A percentile compares a stretch with the other conserved stretches of the same genome.
These are phyloP conservation scores for Rutstroemia sp. DNA, from an alignment of 2,329 filamentous ascomycete species.

Conservation along the genomic window DNA sequence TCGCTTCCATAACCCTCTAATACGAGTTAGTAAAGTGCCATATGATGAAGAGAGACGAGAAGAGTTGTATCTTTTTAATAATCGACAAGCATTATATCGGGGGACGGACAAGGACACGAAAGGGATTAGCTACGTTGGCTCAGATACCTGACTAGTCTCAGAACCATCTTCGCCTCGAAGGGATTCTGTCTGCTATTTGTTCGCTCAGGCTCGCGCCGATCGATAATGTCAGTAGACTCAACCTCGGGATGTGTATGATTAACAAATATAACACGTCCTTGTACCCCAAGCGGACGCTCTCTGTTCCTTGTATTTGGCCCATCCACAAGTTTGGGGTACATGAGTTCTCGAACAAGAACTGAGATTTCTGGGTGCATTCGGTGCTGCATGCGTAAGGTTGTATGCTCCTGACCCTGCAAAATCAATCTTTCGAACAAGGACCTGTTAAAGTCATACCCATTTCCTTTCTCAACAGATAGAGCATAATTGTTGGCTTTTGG, in stretches of 20 bases:
- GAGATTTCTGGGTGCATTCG: slow-evolving; percentile 65
- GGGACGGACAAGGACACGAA: no score
- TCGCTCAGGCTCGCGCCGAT: slow-evolving; percentile 37
- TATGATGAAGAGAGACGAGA: no score
- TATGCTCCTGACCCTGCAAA: slow-evolving; percentile 42
- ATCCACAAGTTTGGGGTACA: slow-evolving; percentile 56
- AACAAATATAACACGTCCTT: slow-evolving; percentile 56
- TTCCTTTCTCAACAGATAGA: slow-evolving; percentile 54
- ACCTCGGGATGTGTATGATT: slow-evolving; percentile 52
- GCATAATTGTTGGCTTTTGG: slow-evolving; percentile 54
- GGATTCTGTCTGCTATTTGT: slow-evolving; percentile 52
- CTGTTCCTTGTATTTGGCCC: slow-evolving; percentile 41
- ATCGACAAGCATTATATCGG: no score
- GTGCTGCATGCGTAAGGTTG: slow-evolving; percentile 53
- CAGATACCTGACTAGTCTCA: slow-evolving; percentile 59
- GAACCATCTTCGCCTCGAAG: slow-evolving; percentile 59
- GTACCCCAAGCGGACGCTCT: slow-evolving; percentile 46
- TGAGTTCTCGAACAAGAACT: slow-evolving; percentile 45
- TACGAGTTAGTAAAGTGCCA: slow-evolving; percentile 23
- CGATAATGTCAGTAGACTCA: slow-evolving; percentile 38
- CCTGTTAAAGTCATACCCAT: slow-evolving; percentile 58
- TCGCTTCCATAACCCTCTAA: slow-evolving; percentile 64
- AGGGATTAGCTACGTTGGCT: no score
- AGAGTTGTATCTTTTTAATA: no score
- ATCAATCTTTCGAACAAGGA: slow-evolving; percentile 66